Evolutionary conservation across 2,329 filamentous ascomycete genomes (phyloP).

Genomic region (Fusarium algeriense): DNA sequence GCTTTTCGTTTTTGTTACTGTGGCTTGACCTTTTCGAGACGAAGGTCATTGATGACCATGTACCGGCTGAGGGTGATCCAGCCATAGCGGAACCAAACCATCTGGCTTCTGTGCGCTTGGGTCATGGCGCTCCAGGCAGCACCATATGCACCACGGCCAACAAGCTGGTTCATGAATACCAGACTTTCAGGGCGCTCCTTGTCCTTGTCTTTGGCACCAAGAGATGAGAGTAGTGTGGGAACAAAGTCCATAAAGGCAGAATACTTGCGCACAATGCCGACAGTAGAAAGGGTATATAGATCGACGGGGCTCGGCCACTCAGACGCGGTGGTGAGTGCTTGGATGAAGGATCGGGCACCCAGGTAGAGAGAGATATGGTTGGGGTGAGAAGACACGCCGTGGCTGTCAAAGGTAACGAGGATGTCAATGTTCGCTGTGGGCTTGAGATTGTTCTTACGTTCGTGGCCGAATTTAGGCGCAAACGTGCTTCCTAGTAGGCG

Average conservation of each 20-base stretch:
- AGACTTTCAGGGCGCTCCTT: conserved; percentile 66
- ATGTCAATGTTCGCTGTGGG: conserved; percentile 76
- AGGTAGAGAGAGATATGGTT: conserved; percentile 93
- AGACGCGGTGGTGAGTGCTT: conserved; percentile 71
- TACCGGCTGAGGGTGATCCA: conserved; percentile 94
- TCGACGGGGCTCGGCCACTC: conserved; percentile 80
- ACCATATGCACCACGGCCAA: conserved; percentile 64
- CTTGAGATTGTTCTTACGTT: conserved; percentile 48
- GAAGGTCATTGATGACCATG: conserved; percentile 94
- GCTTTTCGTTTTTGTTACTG: conserved; percentile 11
- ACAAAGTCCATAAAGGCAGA: conserved; percentile 79
- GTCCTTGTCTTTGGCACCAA: conserved; percentile 54
- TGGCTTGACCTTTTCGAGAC: conserved; percentile 58
- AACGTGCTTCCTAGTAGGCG: conserved; percentile 79
- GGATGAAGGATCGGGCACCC: conserved; percentile 81
- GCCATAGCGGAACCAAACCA: conserved; percentile 98
- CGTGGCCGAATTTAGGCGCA: conserved; percentile 69
- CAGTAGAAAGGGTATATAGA: conserved; percentile 85
- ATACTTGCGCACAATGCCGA: conserved; percentile 84
- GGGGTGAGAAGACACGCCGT: conserved; percentile 86
- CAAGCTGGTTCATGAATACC: conserved; percentile 78
- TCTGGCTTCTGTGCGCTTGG: conserved; percentile 90
- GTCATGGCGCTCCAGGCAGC: conserved; percentile 89
- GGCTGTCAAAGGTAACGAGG: conserved; percentile 89
- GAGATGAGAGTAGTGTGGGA: conserved; percentile 68